Base-by-base conservation (phyloP, 805 yeast species). In the Candida broadrunensis region DNA sequence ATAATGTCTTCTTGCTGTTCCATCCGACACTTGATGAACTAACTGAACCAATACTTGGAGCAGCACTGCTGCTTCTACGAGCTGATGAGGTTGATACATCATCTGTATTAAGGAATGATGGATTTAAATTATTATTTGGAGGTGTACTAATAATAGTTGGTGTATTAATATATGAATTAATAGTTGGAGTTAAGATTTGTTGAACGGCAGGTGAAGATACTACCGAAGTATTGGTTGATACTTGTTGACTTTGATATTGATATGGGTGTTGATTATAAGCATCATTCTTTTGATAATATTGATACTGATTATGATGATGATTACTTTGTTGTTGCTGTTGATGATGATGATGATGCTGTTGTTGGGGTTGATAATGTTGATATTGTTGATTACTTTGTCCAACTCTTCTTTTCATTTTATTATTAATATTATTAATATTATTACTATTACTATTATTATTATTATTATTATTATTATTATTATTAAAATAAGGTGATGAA, bases 1-100 rank as follows among this genome's bases (percentile, higher is more conserved):
- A 61, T 19, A 21, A 20, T 21, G 24, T 21, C 24, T 21, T 21
- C 9, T 6, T 21, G 24, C 9, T 7, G 9, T 9, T 21, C 24
- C 24, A 21, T 9, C 24, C 24, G 24, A 9, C 6, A 21, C 24
- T 21, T 6, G 37, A 19, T 8, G 37, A 25, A 25, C 15, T 17
- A 5, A 7, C 11, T 8, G 37, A 13, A 17, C 16, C 15, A 21
- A 9, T 21, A 5, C 19, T 17, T 8, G 37, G 19, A 17, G 15
- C 15, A 21, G 24, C 9, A 21, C 24, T 21, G 24, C 24, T 21
- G 6, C 9, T 21, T 9, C 9, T 21, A 21, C 24, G 24, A 21
- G 9, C 9, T 7, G 24, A 9, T 21, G 24, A 21, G 9, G 9
- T 9, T 6, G 24, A 9, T 7, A 21, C 9, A 21, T 21, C 24